Evolutionary conservation across 768 basidiomycete genomes (phyloP).

Genomic region (Phylloporus sp.): DNA sequence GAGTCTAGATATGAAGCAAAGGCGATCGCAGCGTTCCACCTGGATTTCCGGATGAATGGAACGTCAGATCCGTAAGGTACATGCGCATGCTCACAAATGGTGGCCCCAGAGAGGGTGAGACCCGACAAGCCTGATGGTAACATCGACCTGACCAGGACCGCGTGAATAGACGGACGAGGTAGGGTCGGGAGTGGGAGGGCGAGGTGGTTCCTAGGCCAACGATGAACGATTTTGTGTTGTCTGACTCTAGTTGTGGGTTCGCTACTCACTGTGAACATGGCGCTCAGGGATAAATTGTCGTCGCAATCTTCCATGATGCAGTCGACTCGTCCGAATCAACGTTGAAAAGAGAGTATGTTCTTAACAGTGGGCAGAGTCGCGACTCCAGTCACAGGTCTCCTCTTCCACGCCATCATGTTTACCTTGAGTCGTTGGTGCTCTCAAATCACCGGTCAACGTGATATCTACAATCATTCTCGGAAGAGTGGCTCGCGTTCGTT

Average conservation of each 20-base stretch:
- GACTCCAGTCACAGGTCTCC: no score
- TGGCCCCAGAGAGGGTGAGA: conserved; percentile 82
- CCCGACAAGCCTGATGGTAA: conserved; percentile 70
- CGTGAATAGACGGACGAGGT: conserved; percentile 51
- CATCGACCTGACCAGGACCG: conserved; percentile 19
- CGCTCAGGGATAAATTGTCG: conserved; percentile 37
- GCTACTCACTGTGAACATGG: conserved; percentile 49
- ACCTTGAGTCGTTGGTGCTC: no score
- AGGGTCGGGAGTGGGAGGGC: conserved; percentile 65
- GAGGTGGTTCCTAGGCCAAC: conserved; percentile 47
- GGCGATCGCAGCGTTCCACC: conserved; percentile 79
- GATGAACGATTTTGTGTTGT: neutral
- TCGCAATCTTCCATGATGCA: conserved; percentile 11
- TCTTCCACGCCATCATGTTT: no score
- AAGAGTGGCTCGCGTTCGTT: no score
- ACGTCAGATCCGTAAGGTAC: no score
- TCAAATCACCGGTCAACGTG: no score
- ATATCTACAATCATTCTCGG: no score
- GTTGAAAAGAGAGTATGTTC: no score
- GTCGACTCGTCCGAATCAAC: neutral
- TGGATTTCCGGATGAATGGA: conserved; percentile 26
- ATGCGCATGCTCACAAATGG: conserved; percentile 48
- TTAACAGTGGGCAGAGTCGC: no score
- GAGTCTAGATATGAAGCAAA: conserved; percentile 68
- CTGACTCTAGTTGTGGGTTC: neutral